These are phyloP conservation scores for Phoenix dactylifera DNA, from an alignment of 176 grass and related monocot genomes.

Conservation along the genomic window DNA sequence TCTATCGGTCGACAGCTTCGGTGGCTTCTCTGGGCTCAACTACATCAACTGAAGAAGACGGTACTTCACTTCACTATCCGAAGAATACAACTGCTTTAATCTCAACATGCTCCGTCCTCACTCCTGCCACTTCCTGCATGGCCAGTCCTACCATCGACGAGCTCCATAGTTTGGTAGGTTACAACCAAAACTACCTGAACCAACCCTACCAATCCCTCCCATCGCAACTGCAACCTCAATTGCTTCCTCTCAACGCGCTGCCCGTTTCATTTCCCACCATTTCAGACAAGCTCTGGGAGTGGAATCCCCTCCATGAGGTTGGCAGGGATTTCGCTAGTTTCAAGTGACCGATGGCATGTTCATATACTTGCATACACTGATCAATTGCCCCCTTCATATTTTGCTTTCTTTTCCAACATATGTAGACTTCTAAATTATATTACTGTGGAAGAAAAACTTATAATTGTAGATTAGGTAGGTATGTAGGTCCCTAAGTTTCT, in stretches of 20 bases:
- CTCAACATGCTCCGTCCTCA: conserved; percentile 38
- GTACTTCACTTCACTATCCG: conserved; percentile 31
- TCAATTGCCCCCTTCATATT: conserved; percentile 7
- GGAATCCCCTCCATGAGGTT: conserved; percentile 53
- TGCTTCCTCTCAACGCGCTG: conserved; percentile 19
- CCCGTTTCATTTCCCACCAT: conserved; percentile 39
- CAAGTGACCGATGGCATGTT: conserved; percentile 31
- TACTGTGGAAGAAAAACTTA: conserved; percentile 1
- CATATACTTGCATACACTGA: conserved; percentile 5
- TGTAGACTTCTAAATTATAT: not conserved
- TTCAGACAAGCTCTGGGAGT: conserved; percentile 85
- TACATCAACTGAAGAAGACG: conserved; percentile 78
- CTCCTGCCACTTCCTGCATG: conserved; percentile 32
- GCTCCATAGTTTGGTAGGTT: conserved; percentile 49
- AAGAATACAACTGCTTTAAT: conserved; percentile 30
- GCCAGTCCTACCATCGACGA: conserved; percentile 58
- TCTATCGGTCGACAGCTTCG: conserved; percentile 43
- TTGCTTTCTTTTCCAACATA: conserved; percentile 6
- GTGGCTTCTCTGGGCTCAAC: conserved; percentile 54
- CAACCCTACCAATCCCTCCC: conserved; percentile 23
- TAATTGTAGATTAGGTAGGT: not conserved
- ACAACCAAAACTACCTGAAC: conserved; percentile 29
- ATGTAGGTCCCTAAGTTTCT: not conserved
- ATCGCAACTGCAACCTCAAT: conserved; percentile 18
- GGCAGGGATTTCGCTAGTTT: conserved; percentile 65